Conservation (phyloP, 495 filamentous ascomycete genomes). For the Thermothielavioides terrestris region DNA sequence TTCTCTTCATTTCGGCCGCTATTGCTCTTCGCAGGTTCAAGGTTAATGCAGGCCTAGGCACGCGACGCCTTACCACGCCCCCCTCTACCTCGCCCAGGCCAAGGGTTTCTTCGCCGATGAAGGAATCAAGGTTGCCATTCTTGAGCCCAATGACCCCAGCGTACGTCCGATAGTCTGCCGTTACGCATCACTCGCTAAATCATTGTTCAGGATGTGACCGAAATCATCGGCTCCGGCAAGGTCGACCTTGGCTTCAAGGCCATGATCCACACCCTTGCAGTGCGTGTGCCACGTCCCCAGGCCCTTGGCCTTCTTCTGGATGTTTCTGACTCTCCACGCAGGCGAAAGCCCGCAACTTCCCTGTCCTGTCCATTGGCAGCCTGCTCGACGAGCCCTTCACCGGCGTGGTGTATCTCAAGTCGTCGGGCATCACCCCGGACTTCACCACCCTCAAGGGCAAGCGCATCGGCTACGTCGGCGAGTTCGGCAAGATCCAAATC, state of each 20-base stretch:
- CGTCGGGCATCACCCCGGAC: conserved; percentile 54
- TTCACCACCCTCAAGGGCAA: conserved; percentile 62
- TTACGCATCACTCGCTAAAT: not conserved
- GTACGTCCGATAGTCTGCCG: conserved; percentile 22
- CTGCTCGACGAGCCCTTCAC: conserved; percentile 67
- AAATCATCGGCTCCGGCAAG: conserved; percentile 63
- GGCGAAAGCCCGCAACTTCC: conserved; percentile 63
- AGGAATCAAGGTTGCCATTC: conserved; percentile 59
- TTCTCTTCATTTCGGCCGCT: not conserved
- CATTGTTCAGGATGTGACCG: conserved; percentile 48
- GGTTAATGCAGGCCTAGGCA: conserved; percentile 38
- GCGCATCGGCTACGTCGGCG: conserved; percentile 62
- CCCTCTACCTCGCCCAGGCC: conserved; percentile 60
- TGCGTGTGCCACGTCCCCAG: conserved; percentile 22
- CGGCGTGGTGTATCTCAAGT: conserved; percentile 61
- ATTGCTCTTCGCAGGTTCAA: not conserved
- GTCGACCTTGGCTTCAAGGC: conserved; percentile 68
- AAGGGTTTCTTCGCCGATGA: conserved; percentile 63
- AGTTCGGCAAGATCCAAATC: conserved; percentile 71
- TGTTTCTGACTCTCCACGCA: conserved; percentile 16
- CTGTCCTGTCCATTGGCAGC: conserved; percentile 57
- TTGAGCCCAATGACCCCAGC: conserved; percentile 62
- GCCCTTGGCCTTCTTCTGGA: not conserved
- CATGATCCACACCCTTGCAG: conserved; percentile 65
- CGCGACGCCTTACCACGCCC: conserved; percentile 65